Base-by-base conservation (phyloP, 495 filamentous ascomycete genomes). In the Tetracladium setigerum region DNA sequence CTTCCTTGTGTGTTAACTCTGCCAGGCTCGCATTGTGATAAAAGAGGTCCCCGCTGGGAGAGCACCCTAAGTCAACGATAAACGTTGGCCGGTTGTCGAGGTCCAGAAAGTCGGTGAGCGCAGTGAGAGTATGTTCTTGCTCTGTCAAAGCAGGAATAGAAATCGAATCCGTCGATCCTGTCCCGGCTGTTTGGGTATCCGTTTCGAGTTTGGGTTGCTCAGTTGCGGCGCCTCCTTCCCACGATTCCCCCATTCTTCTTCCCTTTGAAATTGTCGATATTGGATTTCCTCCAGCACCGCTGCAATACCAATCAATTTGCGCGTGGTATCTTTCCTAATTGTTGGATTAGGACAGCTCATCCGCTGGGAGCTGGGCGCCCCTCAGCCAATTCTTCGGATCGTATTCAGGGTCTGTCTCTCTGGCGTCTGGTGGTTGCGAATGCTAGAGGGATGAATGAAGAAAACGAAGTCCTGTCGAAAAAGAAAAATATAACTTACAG, bases 11-110 rank as follows among this genome's bases (percentile, higher is more conserved):
- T 4, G 38, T 30, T n/a, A 45, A 15, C 16, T 49, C 27, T 9
- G 30, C 17, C 30, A 54, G 22, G 24, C 40, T 46, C 17, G 40
- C 5, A 37, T 54, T 54, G 34, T 32, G 39, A 13, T 49, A 54
- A 2, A 54, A 27, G 9, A 46, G 51, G 17, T 36, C 41, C 1
- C 34, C 24, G 22, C 31, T 41, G 6, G 24, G 24, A 11, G 41
- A 11, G 24, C 36, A 41, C 16, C 11, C 34, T 12, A 54, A 15
- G 32, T 54, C 51, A 30, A 49, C 19, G 10, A 49, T 39, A 30
- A 54, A 54, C 6, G 41, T 41, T 0, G 51, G 51, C 12, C 41
- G 39, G 18, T 49, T 46, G 36, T 54, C 51, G 18, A 45, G 22
- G 19, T 49, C 51, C 12, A 54, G 36, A 12, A 49, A 41, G 33